Percentiles rank a stretch among this genome's conserved stretches.
phyloP scores from a whole-genome alignment of 2,329 filamentous ascomycete genomes.

The Eutypella sp. region DNA sequence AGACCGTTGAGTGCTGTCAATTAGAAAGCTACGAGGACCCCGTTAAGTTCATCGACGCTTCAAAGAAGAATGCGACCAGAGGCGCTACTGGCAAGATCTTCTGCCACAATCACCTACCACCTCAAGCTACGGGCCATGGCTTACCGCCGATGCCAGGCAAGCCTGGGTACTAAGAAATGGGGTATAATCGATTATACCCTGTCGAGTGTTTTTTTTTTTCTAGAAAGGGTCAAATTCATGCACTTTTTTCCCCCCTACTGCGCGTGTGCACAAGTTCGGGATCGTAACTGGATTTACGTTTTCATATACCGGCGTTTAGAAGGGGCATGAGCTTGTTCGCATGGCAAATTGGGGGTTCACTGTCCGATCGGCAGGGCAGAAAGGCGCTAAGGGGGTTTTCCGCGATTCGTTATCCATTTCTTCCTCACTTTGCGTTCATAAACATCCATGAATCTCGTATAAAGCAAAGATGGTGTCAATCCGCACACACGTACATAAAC shows the following conservation, averaged over 20 bases:
- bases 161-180: conserved; percentile 47
- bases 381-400: background rate
- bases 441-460: background rate
- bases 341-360: background rate
- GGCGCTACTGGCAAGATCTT: conserved; percentile 47
- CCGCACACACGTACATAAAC: background rate
- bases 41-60: conserved; percentile 55
- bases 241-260: background rate
- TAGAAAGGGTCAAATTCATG: background rate
- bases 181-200: no score
- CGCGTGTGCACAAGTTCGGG: background rate
- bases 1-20: conserved; percentile 73
- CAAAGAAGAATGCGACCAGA: conserved; percentile 45
- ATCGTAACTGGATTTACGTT: no score
- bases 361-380: background rate
- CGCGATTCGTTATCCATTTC: background rate
- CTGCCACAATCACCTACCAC: conserved; percentile 54
- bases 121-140: conserved; percentile 39
- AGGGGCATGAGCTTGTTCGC: background rate
- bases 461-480: background rate
- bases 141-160: conserved; percentile 53
- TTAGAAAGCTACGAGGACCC: conserved; percentile 62
- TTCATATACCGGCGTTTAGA: background rate
- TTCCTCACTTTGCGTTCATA: background rate
- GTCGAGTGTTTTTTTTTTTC: background rate